A percentile compares a stretch with the other conserved stretches of the same genome.
phyloP scores from a whole-genome alignment of 23 red algal genomes.

The Gracilaria domingensis region DNA sequence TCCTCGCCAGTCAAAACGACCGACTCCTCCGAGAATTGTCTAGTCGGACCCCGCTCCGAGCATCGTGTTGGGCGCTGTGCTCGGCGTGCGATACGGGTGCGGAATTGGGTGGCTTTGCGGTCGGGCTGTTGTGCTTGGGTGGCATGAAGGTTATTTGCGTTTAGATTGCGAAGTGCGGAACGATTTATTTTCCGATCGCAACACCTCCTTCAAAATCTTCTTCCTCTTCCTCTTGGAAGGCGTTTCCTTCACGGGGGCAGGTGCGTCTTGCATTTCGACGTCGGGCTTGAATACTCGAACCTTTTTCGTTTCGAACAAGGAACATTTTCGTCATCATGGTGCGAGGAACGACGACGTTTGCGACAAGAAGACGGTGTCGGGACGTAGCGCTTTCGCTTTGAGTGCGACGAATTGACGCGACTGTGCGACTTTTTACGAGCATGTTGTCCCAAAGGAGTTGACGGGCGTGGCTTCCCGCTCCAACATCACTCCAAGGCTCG shows the following conservation, averaged over 20 bases:
- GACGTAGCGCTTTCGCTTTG: not conserved
- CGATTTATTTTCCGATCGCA: conserved; percentile 16
- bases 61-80: not conserved
- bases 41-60: not conserved
- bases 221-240: not conserved
- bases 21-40: not conserved
- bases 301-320: not conserved
- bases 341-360: not conserved
- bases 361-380: not conserved
- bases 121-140: not conserved
- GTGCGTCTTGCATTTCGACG: not conserved
- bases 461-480: no score
- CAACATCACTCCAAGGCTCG: no score
- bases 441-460: no score
- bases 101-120: no score
- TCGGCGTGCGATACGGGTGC: not conserved
- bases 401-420: no score
- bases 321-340: not conserved
- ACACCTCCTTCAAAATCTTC: not conserved
- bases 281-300: conserved; percentile 6
- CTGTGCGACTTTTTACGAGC: no score
- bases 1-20: conserved; percentile 10
- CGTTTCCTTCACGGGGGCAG: not conserved
- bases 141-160: not conserved
- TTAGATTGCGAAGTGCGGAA: not conserved